A percentile compares a stretch with the other conserved stretches of the same genome.
phyloP scores from a whole-genome alignment of 176 grass and related monocot species.

The Triticum urartu region DNA sequence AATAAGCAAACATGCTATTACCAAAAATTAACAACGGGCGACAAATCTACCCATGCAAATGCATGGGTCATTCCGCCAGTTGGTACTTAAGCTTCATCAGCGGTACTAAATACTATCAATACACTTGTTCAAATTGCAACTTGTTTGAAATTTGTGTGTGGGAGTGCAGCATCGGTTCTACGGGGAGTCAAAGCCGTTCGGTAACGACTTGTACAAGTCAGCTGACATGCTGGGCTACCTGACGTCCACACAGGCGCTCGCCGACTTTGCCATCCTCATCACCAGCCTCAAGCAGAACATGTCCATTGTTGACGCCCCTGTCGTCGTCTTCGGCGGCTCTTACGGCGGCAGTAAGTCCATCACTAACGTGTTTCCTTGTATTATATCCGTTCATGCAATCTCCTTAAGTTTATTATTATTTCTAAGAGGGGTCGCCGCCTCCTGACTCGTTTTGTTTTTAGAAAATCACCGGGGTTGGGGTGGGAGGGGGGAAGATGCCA shows the following conservation, averaged over 20 bases:
- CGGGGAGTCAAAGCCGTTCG: constrained; percentile 87
- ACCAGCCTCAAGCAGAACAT: constrained; percentile 79
- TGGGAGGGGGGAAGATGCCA: too few species aligned
- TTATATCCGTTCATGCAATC: too few species aligned
- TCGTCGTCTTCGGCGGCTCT: constrained; percentile 85
- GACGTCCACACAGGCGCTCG: constrained; percentile 94
- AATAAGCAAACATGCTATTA: too few species aligned
- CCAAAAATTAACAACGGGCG: too few species aligned
- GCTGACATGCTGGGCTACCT: constrained; percentile 67
- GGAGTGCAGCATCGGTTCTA: constrained; percentile 82
- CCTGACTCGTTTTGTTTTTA: too few species aligned
- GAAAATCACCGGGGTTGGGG: fast-evolving
- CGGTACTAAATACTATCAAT: not conserved
- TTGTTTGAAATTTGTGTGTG: not conserved
- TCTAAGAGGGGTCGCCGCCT: too few species aligned
- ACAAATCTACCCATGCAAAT: too few species aligned
- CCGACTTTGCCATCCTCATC: constrained; percentile 84
- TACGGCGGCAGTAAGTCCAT: constrained; percentile 83
- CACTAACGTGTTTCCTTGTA: not conserved
- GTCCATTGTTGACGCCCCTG: constrained; percentile 64
- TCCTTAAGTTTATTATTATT: too few species aligned
- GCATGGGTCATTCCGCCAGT: too few species aligned
- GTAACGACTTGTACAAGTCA: constrained; percentile 64
- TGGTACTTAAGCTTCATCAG: not conserved
- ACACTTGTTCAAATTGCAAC: too few species aligned